Evolutionary conservation across 139 green algal genomes (phyloP), one percentile per base, ranked within the genome.

Genomic region (Chlamydomonas eustigma): DNA sequence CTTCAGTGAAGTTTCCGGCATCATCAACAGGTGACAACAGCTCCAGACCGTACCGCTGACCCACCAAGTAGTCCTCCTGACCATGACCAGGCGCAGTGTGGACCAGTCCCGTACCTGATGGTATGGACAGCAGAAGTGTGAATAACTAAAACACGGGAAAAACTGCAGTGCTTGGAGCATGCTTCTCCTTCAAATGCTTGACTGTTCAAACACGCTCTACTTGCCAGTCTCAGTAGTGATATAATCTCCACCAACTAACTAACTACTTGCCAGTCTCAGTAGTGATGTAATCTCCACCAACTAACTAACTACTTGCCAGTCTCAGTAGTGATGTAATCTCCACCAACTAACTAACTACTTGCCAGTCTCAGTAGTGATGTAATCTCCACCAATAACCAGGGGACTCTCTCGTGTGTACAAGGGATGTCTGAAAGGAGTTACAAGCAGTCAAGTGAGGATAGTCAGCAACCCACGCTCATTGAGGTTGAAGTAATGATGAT

Each of bases 301-400:
- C 22, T 22, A 63, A 22, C 22, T 28, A 28, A 63, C 22, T 63
- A 24, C 50, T 63, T 63, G 22, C 50, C 50, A 63, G 50, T 22
- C 22, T 63, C 50, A 28, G 50, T 63, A 28, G 50, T 63, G 50
- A 63, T 63, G 50, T 63, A 63, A 24, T 63, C 50, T 22, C 50
- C 50, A 28, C 50, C 50, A 63, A 63, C 22, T 22, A 63, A 22
- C 22, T 28, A 28, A 63, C n/a, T n/a, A n/a, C n/a, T n/a, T n/a
- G n/a, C 79, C 96, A 22, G 80, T 86, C 33, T 99, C 96, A 0
- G 93, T 97, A 28, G 96, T 99, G 90, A 99, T 98, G 90, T 98
- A 99, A 67, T 99, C 96, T 0, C 96, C 96, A 2, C 96, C 96
- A 5, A 97, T 75, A 12, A 99, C 91, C n/a, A 98, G 86, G 25